Base-by-base conservation (phyloP, 495 filamentous ascomycete genomes). In the Entonaema liquescens region DNA sequence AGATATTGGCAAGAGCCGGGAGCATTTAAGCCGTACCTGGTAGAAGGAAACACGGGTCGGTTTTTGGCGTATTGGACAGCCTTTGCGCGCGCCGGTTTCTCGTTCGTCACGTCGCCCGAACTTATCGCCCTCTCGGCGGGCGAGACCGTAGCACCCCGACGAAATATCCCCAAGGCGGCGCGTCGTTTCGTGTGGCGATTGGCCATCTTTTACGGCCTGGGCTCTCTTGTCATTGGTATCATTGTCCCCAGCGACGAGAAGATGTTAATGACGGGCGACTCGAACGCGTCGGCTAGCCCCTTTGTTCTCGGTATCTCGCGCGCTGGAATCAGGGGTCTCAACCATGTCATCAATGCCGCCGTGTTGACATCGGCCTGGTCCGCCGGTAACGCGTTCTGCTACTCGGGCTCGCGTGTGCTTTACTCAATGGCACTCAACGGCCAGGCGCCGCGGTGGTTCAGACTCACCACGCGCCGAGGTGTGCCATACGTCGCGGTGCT, bases 391-490 rank as follows among this genome's bases (percentile, higher is more conserved):
- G 89, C 91, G 2, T 93, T 92, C 83, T 83, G 94, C 59, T 95
- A 93, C 80, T 92, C 90, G 33, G 91, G 90, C n/a, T 91, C 89
- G 0, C 88, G 93, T n/a, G 90, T 90, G 60, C 83, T 95, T 6
- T 91, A 91, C 73, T 89, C 88, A 19, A 85, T 92, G 68, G 89
- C 91, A 1, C 56, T 78, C 12, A 82, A 89, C 59, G 85, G 89
- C 6, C 87, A 89, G 35, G 91, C 91, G 0, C 92, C 91, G 0
- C 74, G 73, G 0, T 67, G 89, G 62, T 84, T 93, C 67, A 65
- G 68, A 25, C 77, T 65, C 19, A 90, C 87, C 31, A 87, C 83
- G 44, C 80, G 76, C 35, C 77, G 79, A 29, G 90, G 90, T 15
- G 89, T 92, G 7, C 90, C 90, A 0, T 88, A 84, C 57, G 80